Evolutionary conservation across 257 asterid genomes (phyloP).

Genomic region (Solanum chilense): DNA sequence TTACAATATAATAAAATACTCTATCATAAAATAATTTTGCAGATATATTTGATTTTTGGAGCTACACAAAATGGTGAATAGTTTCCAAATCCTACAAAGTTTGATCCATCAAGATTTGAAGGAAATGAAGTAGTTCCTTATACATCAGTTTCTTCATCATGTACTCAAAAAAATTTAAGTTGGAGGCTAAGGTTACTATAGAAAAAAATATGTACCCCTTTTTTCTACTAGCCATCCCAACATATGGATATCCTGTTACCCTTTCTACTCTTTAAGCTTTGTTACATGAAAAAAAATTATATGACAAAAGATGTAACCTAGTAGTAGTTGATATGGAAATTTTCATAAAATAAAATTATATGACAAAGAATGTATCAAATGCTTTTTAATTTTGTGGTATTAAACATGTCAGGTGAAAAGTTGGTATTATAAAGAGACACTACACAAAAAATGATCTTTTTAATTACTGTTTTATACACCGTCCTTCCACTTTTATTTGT

Average conservation of each 20-base stretch:
- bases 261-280: not conserved
- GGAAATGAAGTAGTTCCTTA: not conserved
- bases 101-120: not conserved
- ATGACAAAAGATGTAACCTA: not conserved
- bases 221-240: not conserved
- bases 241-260: not conserved
- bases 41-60: not conserved
- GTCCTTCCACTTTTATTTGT: too few species aligned
- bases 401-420: too few species aligned
- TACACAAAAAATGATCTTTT: too few species aligned
- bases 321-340: accelerated
- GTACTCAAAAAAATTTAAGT: not conserved
- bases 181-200: not conserved
- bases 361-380: too few species aligned
- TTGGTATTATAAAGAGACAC: too few species aligned
- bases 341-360: too few species aligned
- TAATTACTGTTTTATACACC: too few species aligned
- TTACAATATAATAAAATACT: not conserved
- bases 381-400: too few species aligned
- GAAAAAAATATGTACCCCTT: not conserved
- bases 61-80: not conserved
- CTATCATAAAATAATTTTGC: not conserved
- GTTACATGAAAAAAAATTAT: not conserved
- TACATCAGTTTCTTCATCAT: not conserved
- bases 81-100: not conserved